These are phyloP conservation scores for Simplicillium sp. DNA, from an alignment of 2,329 filamentous ascomycete genomes.

Conservation along the genomic window DNA sequence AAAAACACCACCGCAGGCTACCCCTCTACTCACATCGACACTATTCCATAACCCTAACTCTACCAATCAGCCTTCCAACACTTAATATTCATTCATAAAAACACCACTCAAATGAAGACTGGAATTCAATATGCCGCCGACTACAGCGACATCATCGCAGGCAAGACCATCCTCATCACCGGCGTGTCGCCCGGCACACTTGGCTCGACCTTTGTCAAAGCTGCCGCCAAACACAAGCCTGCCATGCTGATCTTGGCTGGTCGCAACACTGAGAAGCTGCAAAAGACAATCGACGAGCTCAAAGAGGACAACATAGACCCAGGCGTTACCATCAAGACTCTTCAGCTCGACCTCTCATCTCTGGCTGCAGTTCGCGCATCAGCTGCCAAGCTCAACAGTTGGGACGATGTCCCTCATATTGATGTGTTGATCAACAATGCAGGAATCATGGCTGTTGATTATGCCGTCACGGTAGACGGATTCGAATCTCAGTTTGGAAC, in stretches of 20 bases:
- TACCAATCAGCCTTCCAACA: too few species aligned
- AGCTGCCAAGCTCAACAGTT: constrained; percentile 22
- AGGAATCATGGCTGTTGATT: constrained; percentile 27
- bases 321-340: constrained; percentile 17
- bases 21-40: too few species aligned
- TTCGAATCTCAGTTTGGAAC: constrained; percentile 26
- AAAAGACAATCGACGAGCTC: constrained; percentile 23
- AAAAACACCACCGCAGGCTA: too few species aligned
- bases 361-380: constrained; percentile 27
- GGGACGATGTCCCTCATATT: constrained; percentile 20
- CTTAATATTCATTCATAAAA: too few species aligned
- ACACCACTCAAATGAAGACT: not conserved
- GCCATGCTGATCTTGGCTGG: constrained; percentile 28
- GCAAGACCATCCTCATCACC: constrained; percentile 23
- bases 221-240: constrained; percentile 24
- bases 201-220: constrained; percentile 18
- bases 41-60: too few species aligned
- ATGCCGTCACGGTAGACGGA: constrained; percentile 22
- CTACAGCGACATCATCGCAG: constrained; percentile 14
- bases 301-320: constrained; percentile 12
- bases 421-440: constrained; percentile 34
- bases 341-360: constrained; percentile 30
- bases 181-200: constrained; percentile 23
- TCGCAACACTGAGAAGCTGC: constrained; percentile 25
- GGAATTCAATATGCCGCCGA: constrained; percentile 10